Percentiles rank a stretch among this genome's conserved stretches.
These are phyloP conservation scores for Pyrenochaeta sp. DNA, from an alignment of 2,329 filamentous ascomycete species.

Conservation along the genomic window DNA sequence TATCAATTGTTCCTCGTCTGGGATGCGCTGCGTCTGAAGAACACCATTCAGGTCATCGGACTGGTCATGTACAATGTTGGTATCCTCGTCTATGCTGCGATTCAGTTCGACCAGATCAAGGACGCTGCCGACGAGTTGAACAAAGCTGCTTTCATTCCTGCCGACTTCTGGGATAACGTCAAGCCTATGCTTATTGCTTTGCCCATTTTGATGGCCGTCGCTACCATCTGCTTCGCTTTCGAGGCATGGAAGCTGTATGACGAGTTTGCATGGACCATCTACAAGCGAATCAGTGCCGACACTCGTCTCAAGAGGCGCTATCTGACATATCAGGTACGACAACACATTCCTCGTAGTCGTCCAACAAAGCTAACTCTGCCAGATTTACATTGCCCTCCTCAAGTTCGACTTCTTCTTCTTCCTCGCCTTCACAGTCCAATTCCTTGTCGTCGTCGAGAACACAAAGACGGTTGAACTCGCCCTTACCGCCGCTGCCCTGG, in stretches of 20 bases:
- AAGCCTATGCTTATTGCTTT: constrained; percentile 83
- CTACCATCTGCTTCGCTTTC: constrained; percentile 75
- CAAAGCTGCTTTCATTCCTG: constrained; percentile 53
- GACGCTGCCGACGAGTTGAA: constrained; percentile 70
- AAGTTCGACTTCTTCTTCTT: constrained; percentile 99
- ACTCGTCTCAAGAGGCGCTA: constrained; percentile 96
- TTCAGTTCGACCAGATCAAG: constrained; percentile 90
- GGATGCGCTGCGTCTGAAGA: constrained; percentile 92
- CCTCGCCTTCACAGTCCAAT: constrained; percentile 97
- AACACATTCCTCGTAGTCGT: background rate
- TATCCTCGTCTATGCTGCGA: constrained; percentile 88
- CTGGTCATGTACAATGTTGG: constrained; percentile 92
- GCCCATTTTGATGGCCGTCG: constrained; percentile 80
- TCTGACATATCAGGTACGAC: constrained; percentile 85
- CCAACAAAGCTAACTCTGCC: constrained; percentile 20
- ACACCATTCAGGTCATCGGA: constrained; percentile 98
- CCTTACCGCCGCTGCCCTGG: constrained; percentile 87
- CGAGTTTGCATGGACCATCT: constrained; percentile 98
- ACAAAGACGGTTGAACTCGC: constrained; percentile 77
- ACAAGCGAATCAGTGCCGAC: constrained; percentile 98
- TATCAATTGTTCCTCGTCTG: constrained; percentile 91
- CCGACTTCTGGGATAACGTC: constrained; percentile 71
- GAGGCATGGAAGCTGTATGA: constrained; percentile 96
- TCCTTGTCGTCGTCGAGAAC: constrained; percentile 84
- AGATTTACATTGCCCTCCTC: constrained; percentile 97